A percentile compares a stretch with the other conserved stretches of the same genome.
Conservation (phyloP, 1,284 basidiomycete genomes). For the Moesziomyces parantarcticus region DNA sequence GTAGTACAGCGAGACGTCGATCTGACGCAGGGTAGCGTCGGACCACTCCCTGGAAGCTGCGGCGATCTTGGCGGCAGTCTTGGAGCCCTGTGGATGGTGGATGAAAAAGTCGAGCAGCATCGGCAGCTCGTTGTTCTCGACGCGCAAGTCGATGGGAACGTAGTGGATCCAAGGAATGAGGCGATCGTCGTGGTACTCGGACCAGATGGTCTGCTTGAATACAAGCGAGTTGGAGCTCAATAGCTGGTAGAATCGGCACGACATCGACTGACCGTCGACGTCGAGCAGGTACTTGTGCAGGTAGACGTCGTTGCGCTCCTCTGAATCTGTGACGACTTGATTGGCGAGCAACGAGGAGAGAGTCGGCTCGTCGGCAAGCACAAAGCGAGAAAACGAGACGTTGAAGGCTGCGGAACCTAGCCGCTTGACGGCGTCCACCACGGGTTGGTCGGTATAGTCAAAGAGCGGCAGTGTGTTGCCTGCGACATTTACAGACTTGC, state of each 20-base stretch:
- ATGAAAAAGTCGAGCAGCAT: conserved; percentile 40
- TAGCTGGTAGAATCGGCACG: conserved; percentile 42
- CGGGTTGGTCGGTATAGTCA: conserved; percentile 20
- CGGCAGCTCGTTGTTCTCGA: conserved; percentile 33
- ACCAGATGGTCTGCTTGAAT: conserved; percentile 44
- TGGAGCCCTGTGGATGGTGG: conserved; percentile 20
- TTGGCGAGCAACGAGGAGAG: conserved; percentile 13
- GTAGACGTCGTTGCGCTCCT: conserved; percentile 5
- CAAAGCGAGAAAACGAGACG: conserved; percentile 12
- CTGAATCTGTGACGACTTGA: conserved; percentile 10
- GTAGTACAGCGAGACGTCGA: conserved; percentile 32
- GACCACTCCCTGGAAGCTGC: conserved; percentile 23
- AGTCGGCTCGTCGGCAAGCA: conserved; percentile 11
- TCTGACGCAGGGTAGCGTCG: conserved; percentile 16
- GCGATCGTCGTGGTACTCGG: conserved; percentile 40
- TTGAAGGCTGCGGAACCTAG: conserved; percentile 20
- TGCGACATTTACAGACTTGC: conserved; percentile 30
- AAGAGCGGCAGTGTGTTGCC: conserved; percentile 34
- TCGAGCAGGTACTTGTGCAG: conserved; percentile 31
- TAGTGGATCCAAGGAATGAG: conserved; percentile 43
- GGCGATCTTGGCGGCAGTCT: conserved; percentile 24
- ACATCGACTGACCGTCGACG: conserved; percentile 38
- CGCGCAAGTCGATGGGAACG: conserved; percentile 25
- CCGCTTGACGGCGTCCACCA: conserved; percentile 19
- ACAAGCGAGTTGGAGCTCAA: conserved; percentile 31